Percentiles rank a stretch among this genome's conserved stretches.
These are phyloP conservation scores for Hemileccinum impolitum DNA, from an alignment of 768 basidiomycete genomes.

Conservation along the genomic window DNA sequence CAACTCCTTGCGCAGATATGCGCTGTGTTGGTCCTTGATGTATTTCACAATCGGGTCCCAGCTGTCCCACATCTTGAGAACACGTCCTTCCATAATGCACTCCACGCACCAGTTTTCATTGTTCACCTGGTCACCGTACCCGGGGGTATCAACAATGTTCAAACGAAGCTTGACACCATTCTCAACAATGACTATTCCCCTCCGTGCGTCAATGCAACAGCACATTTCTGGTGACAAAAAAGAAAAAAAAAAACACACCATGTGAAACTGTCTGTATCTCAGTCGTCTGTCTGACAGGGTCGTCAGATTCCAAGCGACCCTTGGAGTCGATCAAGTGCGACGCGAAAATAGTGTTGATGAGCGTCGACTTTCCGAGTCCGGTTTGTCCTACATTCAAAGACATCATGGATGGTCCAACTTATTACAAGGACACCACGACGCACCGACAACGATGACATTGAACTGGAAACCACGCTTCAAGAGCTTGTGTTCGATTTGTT, in stretches of 20 bases:
- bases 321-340: slow-evolving; percentile 98
- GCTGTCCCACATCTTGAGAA: slow-evolving; percentile 39
- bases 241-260: slow-evolving; percentile 49
- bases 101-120: slow-evolving; percentile 89
- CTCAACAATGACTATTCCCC: slow-evolving; percentile 79
- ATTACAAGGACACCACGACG: slow-evolving; percentile 29
- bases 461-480: slow-evolving; percentile 99
- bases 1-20: slow-evolving; percentile 97
- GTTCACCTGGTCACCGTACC: slow-evolving; percentile 98
- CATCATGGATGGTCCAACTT: neutral
- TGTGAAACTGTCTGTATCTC: slow-evolving; percentile 95
- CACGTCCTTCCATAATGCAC: neutral
- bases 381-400: slow-evolving; percentile 70
- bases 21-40: slow-evolving; percentile 99
- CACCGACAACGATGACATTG: slow-evolving; percentile 96
- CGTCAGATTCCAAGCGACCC: slow-evolving; percentile 84
- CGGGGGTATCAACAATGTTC: slow-evolving; percentile 98
- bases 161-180: slow-evolving; percentile 92
- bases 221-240: neutral
- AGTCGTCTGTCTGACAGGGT: slow-evolving; percentile 91
- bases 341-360: slow-evolving; percentile 99
- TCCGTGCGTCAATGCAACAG: slow-evolving; percentile 11
- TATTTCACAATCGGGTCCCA: slow-evolving; percentile 99
- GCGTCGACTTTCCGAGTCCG: slow-evolving; percentile 95
- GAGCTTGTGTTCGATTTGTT: slow-evolving; percentile 98